Percentiles rank a stretch among this genome's conserved stretches.
Conservation (phyloP, 2,329 filamentous ascomycete species). For the Exophiala calicioides region DNA sequence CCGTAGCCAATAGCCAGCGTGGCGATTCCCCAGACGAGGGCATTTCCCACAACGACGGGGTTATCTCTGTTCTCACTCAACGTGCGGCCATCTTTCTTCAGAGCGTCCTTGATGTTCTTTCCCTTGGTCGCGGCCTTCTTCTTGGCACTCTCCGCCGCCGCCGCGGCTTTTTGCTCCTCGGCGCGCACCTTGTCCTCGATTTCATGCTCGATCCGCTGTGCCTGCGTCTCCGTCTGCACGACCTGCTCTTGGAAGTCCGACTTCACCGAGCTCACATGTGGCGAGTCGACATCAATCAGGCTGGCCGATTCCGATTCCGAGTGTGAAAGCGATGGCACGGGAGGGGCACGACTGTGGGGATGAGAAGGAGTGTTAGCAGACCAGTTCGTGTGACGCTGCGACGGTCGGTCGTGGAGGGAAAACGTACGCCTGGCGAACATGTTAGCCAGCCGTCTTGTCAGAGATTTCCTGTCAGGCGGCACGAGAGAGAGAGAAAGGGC, state of each 20-base stretch:
- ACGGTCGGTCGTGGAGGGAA: too few species aligned
- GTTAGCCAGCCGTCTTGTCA: too few species aligned
- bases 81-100: slow-evolving; percentile 32
- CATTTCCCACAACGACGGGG: slow-evolving; percentile 51
- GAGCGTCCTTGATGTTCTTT: slow-evolving; percentile 33
- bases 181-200: slow-evolving; percentile 34
- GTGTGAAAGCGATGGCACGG: slow-evolving; percentile 41
- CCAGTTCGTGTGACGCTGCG: too few species aligned
- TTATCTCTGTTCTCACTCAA: slow-evolving; percentile 46
- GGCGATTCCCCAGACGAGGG: slow-evolving; percentile 43
- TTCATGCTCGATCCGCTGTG: slow-evolving; percentile 47
- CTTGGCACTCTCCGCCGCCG: slow-evolving; percentile 37
- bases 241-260: slow-evolving; percentile 44
- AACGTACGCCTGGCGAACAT: slow-evolving; percentile 28
- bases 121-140: slow-evolving; percentile 33
- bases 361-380: slow-evolving; percentile 16
- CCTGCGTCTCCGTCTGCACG: slow-evolving; percentile 49
- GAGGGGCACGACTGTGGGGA: slow-evolving; percentile 45
- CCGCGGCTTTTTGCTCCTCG: slow-evolving; percentile 29
- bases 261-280: slow-evolving; percentile 47
- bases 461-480: too few species aligned
- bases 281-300: slow-evolving; percentile 50
- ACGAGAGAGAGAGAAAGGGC: too few species aligned
- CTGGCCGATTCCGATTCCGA: slow-evolving; percentile 43
- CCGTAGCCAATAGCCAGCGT: slow-evolving; percentile 48